A percentile compares a stretch with the other conserved stretches of the same genome.
phyloP scores from a whole-genome alignment of 352 stramenopile genomes.

The Phytophthora rubi region DNA sequence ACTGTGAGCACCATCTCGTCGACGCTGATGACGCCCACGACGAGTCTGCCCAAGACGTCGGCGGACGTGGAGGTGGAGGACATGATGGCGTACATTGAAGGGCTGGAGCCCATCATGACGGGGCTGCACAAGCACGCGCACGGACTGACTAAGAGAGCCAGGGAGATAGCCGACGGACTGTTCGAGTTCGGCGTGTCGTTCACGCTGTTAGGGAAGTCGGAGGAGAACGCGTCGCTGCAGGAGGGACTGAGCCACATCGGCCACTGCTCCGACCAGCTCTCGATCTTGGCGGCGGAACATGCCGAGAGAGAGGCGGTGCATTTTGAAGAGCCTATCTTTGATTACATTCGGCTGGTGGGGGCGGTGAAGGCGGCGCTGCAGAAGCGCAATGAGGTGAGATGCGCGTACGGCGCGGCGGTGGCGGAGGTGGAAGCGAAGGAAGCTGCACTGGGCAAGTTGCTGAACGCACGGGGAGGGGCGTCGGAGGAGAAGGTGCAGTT shows the following conservation, averaged over 20 bases:
- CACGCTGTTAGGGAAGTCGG: slow-evolving; percentile 93
- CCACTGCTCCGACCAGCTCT: slow-evolving; percentile 92
- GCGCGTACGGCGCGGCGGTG: slow-evolving; percentile 87
- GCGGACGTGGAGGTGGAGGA: slow-evolving; percentile 96
- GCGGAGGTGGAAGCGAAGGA: slow-evolving; percentile 90
- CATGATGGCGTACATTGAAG: slow-evolving; percentile 96
- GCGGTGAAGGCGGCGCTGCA: slow-evolving; percentile 94
- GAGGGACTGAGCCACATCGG: slow-evolving; percentile 93
- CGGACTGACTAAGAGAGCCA: slow-evolving; percentile 92
- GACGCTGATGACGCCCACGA: slow-evolving; percentile 56
- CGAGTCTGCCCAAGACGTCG: slow-evolving; percentile 82
- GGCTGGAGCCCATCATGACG: slow-evolving; percentile 95
- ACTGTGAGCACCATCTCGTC: slow-evolving; percentile 87
- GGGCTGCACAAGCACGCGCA: slow-evolving; percentile 95
- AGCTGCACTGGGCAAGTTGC: slow-evolving; percentile 58
- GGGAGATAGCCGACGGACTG: slow-evolving; percentile 95
- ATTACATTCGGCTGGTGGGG: slow-evolving; percentile 97
- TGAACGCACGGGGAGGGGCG: slow-evolving; percentile 48
- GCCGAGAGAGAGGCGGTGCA: slow-evolving; percentile 92
- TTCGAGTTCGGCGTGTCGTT: slow-evolving; percentile 98
- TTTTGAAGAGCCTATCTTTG: slow-evolving; percentile 96
- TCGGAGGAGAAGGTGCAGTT: slow-evolving; percentile 90
- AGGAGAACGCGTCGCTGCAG: slow-evolving; percentile 93
- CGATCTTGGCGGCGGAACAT: slow-evolving; percentile 91
- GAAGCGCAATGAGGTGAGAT: slow-evolving; percentile 93